Conservation (phyloP, 2,329 filamentous ascomycete genomes). For the Fusarium newnesense region DNA sequence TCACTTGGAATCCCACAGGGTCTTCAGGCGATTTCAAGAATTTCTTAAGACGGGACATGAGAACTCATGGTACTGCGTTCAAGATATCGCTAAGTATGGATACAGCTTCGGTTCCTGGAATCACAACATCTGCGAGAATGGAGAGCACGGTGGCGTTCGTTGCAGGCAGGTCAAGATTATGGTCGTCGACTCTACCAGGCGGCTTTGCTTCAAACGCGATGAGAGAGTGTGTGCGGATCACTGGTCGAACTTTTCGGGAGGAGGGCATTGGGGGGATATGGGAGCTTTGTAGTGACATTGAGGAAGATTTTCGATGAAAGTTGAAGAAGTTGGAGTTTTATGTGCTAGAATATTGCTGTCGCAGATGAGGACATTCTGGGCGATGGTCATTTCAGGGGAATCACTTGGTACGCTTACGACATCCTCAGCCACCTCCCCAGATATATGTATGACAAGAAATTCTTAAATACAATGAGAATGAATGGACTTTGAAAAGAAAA, state of each 20-base stretch:
- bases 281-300: too few species aligned
- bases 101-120: neutral
- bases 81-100: neutral
- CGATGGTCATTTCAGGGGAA: neutral
- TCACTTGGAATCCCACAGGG: neutral
- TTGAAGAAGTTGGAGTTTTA: too few species aligned
- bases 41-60: neutral
- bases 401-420: accelerated
- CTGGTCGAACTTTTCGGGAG: too few species aligned
- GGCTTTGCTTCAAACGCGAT: neutral
- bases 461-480: accelerated
- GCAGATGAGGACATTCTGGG: neutral
- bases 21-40: neutral
- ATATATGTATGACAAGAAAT: accelerated
- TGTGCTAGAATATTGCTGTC: neutral
- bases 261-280: too few species aligned
- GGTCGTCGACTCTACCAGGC: neutral
- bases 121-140: neutral
- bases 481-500: too few species aligned
- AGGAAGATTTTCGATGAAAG: neutral
- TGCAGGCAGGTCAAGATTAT: neutral
- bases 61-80: neutral
- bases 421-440: too few species aligned
- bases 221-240: neutral
- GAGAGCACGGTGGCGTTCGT: neutral